Conservation (phyloP, 371 early-diverging fungal species). For the Mortierella sp. region DNA sequence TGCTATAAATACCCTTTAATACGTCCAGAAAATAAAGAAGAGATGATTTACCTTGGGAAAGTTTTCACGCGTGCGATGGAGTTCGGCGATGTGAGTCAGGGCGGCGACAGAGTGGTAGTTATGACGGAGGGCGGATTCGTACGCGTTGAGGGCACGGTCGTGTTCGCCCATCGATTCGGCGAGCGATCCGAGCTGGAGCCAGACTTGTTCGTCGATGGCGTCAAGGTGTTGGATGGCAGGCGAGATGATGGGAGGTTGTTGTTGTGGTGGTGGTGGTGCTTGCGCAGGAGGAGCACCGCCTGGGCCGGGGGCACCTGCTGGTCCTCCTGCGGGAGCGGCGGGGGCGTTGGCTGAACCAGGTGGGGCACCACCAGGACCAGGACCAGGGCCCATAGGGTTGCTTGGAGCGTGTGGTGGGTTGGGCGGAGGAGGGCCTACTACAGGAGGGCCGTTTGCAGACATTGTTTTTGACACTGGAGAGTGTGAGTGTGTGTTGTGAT, state of each 20-base stretch:
- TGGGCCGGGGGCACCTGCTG: background rate
- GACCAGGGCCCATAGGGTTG: conserved; percentile 25
- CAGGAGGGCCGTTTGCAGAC: conserved; percentile 14
- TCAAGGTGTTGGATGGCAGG: conserved; percentile 75
- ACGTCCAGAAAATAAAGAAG: background rate
- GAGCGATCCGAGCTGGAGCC: conserved; percentile 80
- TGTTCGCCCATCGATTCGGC: conserved; percentile 83
- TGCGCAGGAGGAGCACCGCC: conserved; percentile 5
- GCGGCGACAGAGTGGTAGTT: conserved; percentile 90
- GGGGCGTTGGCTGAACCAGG: conserved; percentile 18
- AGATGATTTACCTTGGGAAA: conserved; percentile 61
- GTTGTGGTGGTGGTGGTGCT: background rate
- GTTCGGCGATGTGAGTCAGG: conserved; percentile 77
- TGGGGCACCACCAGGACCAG: conserved; percentile 34
- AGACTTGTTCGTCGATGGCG: conserved; percentile 80
- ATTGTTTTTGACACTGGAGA: background rate
- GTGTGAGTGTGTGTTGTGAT: background rate
- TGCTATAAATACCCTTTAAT: background rate
- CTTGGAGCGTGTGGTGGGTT: conserved; percentile 6
- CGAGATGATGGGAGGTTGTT: conserved; percentile 38
- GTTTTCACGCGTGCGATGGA: conserved; percentile 78
- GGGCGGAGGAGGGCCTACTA: conserved; percentile 5
- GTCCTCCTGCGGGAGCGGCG: background rate
- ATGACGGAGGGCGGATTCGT: conserved; percentile 89
- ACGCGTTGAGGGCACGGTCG: conserved; percentile 86